Evolutionary conservation across 169 alveolate species (phyloP).

Genomic region (Cystoisospora suis): DNA sequence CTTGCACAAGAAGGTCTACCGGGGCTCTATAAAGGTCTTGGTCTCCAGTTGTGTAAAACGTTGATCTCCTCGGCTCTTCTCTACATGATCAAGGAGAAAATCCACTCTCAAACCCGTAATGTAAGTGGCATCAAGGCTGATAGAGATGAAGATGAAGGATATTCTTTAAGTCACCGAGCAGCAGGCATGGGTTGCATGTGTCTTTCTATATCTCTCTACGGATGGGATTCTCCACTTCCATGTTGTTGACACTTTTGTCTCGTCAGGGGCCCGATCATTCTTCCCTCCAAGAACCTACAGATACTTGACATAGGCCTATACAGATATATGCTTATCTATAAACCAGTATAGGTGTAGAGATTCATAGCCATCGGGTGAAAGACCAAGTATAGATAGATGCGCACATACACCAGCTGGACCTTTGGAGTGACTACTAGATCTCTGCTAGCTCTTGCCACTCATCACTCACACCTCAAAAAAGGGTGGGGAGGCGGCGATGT

Average conservation of each 20-base stretch:
- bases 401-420: not conserved
- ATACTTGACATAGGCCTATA: not conserved
- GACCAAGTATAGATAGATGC: not conserved
- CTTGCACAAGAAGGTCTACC: conserved; percentile 24
- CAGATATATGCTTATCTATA: not conserved
- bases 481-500: no score
- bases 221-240: no score
- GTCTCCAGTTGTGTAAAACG: conserved; percentile 50
- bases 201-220: no score
- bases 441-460: no score
- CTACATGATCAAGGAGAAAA: conserved; percentile 38
- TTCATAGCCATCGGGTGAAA: not conserved
- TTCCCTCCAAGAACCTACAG: not conserved
- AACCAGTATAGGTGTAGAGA: no score
- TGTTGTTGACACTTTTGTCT: no score
- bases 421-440: no score
- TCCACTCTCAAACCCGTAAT: not conserved
- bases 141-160: not conserved
- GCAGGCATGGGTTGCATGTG: not conserved
- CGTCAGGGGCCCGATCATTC: no score
- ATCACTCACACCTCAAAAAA: no score
- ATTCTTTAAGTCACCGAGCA: not conserved
- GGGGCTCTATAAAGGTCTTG: conserved; percentile 41
- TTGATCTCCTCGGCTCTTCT: conserved; percentile 31
- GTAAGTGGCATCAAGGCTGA: no score